These are phyloP conservation scores for Tephrocybe sp. DNA, from an alignment of 768 basidiomycete species.

Conservation along the genomic window DNA sequence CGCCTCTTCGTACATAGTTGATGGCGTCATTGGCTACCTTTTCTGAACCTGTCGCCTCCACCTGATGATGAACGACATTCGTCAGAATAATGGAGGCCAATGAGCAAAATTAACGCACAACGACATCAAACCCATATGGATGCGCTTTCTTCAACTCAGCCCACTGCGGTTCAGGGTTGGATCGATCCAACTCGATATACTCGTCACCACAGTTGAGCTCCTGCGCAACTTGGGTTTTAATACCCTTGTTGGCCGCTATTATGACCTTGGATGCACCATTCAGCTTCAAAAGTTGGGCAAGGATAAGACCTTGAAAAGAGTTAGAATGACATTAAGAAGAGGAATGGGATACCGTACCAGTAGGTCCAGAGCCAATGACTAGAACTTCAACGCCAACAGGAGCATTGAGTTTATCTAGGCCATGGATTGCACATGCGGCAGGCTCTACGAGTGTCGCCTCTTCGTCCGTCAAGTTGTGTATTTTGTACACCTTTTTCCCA, in stretches of 20 bases:
- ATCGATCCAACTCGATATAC: slow-evolving; percentile 71
- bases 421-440: slow-evolving; percentile 77
- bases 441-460: slow-evolving; percentile 78
- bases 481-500: slow-evolving; percentile 73
- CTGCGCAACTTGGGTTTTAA: slow-evolving; percentile 74
- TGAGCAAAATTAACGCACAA: slow-evolving; percentile 23
- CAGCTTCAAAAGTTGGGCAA: slow-evolving; percentile 73
- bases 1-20: slow-evolving; percentile 71
- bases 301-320: slow-evolving; percentile 50
- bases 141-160: slow-evolving; percentile 62
- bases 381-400: slow-evolving; percentile 72
- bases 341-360: slow-evolving; percentile 30
- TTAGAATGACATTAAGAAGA: neutral
- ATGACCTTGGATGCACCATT: slow-evolving; percentile 71
- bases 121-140: slow-evolving; percentile 83
- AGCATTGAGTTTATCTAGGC: slow-evolving; percentile 69
- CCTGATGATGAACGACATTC: slow-evolving; percentile 4
- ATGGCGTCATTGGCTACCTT: slow-evolving; percentile 69
- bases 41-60: slow-evolving; percentile 75
- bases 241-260: slow-evolving; percentile 73
- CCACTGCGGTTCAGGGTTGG: slow-evolving; percentile 66
- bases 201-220: slow-evolving; percentile 67
- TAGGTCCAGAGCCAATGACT: slow-evolving; percentile 73
- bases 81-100: neutral
- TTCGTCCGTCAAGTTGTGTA: slow-evolving; percentile 72